A percentile compares a stretch with the other conserved stretches of the same genome.
Evolutionary conservation across 352 stramenopile genomes (phyloP).

Genomic region (Pythium scleroteichum): DNA sequence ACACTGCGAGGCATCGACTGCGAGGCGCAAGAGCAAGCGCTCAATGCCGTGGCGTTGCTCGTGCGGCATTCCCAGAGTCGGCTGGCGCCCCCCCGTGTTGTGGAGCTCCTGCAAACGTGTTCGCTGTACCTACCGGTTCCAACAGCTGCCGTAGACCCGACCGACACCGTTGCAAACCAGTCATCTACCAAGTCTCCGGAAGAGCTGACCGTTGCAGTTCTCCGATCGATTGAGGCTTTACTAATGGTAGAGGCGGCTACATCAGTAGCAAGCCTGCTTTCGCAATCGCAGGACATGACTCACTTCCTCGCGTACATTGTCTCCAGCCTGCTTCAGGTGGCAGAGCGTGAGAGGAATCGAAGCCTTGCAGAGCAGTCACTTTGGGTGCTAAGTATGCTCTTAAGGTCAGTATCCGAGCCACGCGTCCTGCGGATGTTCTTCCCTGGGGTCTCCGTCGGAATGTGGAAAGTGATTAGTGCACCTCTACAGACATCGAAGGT

Average conservation of each 20-base stretch:
- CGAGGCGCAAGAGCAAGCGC: conserved; percentile 35
- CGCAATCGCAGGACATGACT: conserved; percentile 33
- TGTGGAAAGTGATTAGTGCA: conserved; percentile 69
- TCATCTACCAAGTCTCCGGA: conserved; percentile 36
- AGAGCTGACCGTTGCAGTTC: conserved; percentile 56
- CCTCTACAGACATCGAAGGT: conserved; percentile 70
- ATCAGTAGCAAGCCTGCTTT: conserved; percentile 4
- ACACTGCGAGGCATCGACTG: conserved; percentile 24
- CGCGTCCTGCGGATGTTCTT: conserved; percentile 62
- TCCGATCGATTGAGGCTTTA: conserved; percentile 26
- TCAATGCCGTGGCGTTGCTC: conserved; percentile 35
- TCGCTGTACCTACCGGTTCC: conserved; percentile 58
- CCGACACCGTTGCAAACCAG: neutral
- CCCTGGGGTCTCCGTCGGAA: conserved; percentile 56
- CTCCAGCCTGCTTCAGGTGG: conserved; percentile 59
- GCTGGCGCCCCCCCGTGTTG: conserved; percentile 12
- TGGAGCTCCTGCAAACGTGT: conserved; percentile 45
- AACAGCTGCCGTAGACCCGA: conserved; percentile 8
- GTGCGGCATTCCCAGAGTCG: conserved; percentile 33
- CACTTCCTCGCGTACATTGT: conserved; percentile 78
- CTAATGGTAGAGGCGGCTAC: conserved; percentile 19
- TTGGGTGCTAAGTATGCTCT: neutral
- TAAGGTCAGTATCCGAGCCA: neutral
- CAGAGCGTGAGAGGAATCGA: conserved; percentile 32
- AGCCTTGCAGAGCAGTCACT: conserved; percentile 10